phyloP scores from a whole-genome alignment of 169 alveolate genomes.

The Babesia gibsoni region DNA sequence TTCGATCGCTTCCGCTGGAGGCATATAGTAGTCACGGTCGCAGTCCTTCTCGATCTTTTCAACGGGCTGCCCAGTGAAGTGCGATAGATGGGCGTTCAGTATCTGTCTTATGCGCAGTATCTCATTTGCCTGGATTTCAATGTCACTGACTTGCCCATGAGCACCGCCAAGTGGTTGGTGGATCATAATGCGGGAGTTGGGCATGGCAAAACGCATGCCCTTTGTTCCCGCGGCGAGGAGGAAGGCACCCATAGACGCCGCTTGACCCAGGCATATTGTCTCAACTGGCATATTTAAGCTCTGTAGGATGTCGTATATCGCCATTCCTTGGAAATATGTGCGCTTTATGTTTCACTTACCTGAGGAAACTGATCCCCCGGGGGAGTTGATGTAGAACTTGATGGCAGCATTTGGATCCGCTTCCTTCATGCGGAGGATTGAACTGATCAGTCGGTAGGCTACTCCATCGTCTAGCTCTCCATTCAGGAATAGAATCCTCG shows the following conservation, averaged over 20 bases:
- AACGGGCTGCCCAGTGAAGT: conserved; percentile 73
- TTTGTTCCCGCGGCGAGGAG: conserved; percentile 82
- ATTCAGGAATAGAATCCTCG: conserved; percentile 65
- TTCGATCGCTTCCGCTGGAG: conserved; percentile 78
- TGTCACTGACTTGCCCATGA: conserved; percentile 84
- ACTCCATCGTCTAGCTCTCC: conserved; percentile 75
- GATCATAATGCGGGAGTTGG: conserved; percentile 83
- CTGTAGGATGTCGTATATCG: conserved; percentile 79
- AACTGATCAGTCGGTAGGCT: conserved; percentile 74
- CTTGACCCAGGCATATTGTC: conserved; percentile 82
- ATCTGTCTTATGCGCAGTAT: conserved; percentile 77
- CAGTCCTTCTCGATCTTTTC: conserved; percentile 73
- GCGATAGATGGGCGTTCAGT: conserved; percentile 72
- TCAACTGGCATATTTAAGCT: conserved; percentile 74
- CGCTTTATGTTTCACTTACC: conserved; percentile 40
- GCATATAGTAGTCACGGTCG: conserved; percentile 81
- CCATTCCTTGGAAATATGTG: conserved; percentile 66
- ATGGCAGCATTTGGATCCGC: conserved; percentile 71
- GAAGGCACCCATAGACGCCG: conserved; percentile 86
- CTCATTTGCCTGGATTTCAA: conserved; percentile 85
- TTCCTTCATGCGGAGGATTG: conserved; percentile 73
- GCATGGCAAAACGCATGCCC: conserved; percentile 81
- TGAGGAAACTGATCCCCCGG: conserved; percentile 84
- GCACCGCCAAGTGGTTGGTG: conserved; percentile 87
- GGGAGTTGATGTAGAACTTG: conserved; percentile 81